A percentile compares a stretch with the other conserved stretches of the same genome.
These are phyloP conservation scores for Fusarium concolor DNA, from an alignment of 2,329 filamentous ascomycete species.

Conservation along the genomic window DNA sequence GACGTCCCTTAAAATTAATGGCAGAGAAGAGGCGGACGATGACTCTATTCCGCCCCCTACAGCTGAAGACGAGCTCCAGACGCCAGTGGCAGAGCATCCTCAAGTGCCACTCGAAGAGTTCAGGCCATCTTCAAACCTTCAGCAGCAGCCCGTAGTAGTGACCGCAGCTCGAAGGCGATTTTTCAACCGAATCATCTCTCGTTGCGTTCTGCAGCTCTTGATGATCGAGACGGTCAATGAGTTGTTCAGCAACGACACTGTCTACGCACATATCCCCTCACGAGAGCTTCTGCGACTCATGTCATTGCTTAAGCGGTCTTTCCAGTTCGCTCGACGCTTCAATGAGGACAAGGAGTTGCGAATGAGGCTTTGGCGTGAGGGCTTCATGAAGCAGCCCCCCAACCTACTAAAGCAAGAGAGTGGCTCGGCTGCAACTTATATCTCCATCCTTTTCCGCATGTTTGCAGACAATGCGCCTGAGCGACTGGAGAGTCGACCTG, in stretches of 20 bases:
- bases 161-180: slow-evolving; percentile 92
- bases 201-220: slow-evolving; percentile 94
- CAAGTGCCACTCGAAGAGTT: slow-evolving; percentile 82
- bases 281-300: slow-evolving; percentile 90
- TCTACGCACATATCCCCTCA: slow-evolving; percentile 93
- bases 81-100: slow-evolving; percentile 49
- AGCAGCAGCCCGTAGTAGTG: slow-evolving; percentile 91
- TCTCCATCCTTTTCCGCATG: slow-evolving; percentile 96
- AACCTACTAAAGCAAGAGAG: slow-evolving; percentile 98
- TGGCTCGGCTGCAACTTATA: slow-evolving; percentile 92
- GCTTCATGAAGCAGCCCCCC: slow-evolving; percentile 99
- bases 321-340: slow-evolving; percentile 96
- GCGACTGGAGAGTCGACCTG: slow-evolving; percentile 79
- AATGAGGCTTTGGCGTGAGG: slow-evolving; percentile 94
- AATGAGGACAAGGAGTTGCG: slow-evolving; percentile 97
- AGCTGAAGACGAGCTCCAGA: slow-evolving; percentile 52
- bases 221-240: slow-evolving; percentile 99
- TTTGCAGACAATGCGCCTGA: slow-evolving; percentile 91
- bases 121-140: slow-evolving; percentile 78
- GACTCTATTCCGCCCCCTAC: slow-evolving; percentile 50
- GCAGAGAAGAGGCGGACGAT: slow-evolving; percentile 56
- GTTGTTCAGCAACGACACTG: slow-evolving; percentile 95
- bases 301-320: slow-evolving; percentile 93
- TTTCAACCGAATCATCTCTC: slow-evolving; percentile 99
- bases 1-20: slow-evolving; percentile 72